Evolutionary conservation across 768 basidiomycete species (phyloP).

Genomic region (Podaxis pistillaris): DNA sequence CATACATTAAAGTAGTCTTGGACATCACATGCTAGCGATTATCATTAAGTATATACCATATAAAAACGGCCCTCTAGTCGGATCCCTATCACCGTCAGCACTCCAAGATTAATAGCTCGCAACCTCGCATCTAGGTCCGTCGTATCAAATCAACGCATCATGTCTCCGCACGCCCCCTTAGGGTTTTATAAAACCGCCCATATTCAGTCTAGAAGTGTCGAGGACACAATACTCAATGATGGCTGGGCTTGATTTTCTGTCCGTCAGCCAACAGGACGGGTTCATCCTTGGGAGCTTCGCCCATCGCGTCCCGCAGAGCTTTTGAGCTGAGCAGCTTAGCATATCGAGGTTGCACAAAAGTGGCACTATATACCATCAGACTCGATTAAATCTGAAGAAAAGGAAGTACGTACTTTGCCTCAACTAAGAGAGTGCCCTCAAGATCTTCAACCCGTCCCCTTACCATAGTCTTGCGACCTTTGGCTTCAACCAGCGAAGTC

Average conservation of each 20-base stretch:
- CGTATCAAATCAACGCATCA: too few relatives aligned
- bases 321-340: slow-evolving; percentile 69
- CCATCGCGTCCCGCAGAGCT: slow-evolving; percentile 63
- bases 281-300: slow-evolving; percentile 45
- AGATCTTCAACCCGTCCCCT: slow-evolving; percentile 73
- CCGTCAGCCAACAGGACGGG: slow-evolving; percentile 41
- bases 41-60: too few relatives aligned
- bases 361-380: slow-evolving; percentile 42
- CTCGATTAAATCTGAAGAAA: neutral
- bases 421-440: slow-evolving; percentile 78
- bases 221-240: slow-evolving; percentile 13
- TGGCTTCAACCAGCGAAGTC: slow-evolving; percentile 59
- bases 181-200: neutral
- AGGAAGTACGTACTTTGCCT: slow-evolving; percentile 63
- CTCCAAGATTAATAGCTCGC: too few relatives aligned
- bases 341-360: slow-evolving; percentile 89
- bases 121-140: too few relatives aligned
- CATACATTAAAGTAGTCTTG: too few relatives aligned
- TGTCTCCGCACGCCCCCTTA: too few relatives aligned
- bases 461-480: slow-evolving; percentile 79
- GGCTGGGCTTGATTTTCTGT: slow-evolving; percentile 29
- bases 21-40: too few relatives aligned
- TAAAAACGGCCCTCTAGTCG: too few relatives aligned
- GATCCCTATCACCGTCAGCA: too few relatives aligned
- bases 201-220: neutral